These are phyloP conservation scores for Pavlovales sp. DNA, from an alignment of 208 protist genomes.

Conservation along the genomic window DNA sequence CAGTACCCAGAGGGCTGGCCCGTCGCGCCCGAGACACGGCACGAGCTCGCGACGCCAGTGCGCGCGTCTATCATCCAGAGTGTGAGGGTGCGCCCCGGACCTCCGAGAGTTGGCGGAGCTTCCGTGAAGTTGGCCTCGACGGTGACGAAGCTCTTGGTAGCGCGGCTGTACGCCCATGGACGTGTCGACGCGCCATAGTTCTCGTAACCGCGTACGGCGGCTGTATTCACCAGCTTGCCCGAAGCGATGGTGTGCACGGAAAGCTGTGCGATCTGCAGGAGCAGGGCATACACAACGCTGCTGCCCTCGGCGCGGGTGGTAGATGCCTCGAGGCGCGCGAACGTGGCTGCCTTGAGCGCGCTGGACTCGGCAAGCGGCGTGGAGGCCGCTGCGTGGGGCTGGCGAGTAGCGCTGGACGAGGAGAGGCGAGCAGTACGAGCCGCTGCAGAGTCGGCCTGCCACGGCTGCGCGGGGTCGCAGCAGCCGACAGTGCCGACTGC, in stretches of 20 bases:
- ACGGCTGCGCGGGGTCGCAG: conserved; percentile 12
- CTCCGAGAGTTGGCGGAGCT: neutral
- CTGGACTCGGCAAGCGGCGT: no score
- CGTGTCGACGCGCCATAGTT: neutral
- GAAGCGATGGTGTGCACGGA: neutral
- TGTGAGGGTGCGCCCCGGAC: neutral
- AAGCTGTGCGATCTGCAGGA: neutral
- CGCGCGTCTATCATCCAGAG: neutral
- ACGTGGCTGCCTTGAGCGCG: no score
- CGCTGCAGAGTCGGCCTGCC: neutral
- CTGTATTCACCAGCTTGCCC: no score
- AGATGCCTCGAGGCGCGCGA: no score
- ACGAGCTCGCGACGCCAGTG: no score
- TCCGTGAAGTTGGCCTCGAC: neutral
- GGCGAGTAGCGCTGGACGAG: no score
- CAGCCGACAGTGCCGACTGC: neutral
- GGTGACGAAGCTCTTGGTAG: neutral
- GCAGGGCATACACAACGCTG: neutral
- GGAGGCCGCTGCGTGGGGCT: no score
- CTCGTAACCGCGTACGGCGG: neutral
- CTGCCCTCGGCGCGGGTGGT: no score
- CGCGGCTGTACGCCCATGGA: neutral
- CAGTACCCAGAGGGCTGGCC: neutral
- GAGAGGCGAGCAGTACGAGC: neutral
- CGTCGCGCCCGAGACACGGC: neutral